Conservation (phyloP, 2,329 filamentous ascomycete species). For the Sordariomycetes sp. region DNA sequence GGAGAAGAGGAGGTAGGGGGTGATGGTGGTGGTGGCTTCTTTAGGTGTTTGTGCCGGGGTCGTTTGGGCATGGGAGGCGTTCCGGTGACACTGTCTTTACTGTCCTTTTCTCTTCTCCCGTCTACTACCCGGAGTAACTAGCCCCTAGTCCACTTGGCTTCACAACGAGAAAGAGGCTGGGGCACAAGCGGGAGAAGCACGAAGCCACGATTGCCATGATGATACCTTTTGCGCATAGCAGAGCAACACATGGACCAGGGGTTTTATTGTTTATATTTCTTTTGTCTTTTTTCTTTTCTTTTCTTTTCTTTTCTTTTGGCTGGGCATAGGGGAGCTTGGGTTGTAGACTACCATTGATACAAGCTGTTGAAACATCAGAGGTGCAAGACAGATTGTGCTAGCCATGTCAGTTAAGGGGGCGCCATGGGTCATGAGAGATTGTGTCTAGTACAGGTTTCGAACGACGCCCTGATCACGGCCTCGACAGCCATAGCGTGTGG, state of each 20-base stretch:
- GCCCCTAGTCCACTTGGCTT: background rate
- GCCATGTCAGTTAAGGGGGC: background rate
- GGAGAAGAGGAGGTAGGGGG: conserved; percentile 9
- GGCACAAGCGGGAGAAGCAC: background rate
- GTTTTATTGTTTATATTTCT: background rate
- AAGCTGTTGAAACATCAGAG: background rate
- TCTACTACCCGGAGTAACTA: background rate
- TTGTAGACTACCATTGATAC: background rate
- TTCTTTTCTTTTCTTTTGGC: background rate
- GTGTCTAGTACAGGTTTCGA: background rate
- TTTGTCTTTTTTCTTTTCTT: background rate
- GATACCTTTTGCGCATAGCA: background rate
- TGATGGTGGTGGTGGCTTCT: background rate
- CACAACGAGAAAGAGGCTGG: background rate
- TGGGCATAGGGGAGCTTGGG: background rate
- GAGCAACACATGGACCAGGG: background rate
- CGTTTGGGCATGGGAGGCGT: background rate
- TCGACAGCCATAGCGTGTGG: too few relatives aligned
- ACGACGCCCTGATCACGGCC: background rate
- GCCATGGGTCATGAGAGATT: background rate
- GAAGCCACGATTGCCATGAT: background rate
- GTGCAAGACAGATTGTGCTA: background rate
- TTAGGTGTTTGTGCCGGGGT: background rate
- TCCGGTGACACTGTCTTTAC: background rate
- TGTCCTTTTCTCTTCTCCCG: background rate